Conservation (phyloP, 2,329 filamentous ascomycete genomes). For the Paecilomyces dactylethromorphus region DNA sequence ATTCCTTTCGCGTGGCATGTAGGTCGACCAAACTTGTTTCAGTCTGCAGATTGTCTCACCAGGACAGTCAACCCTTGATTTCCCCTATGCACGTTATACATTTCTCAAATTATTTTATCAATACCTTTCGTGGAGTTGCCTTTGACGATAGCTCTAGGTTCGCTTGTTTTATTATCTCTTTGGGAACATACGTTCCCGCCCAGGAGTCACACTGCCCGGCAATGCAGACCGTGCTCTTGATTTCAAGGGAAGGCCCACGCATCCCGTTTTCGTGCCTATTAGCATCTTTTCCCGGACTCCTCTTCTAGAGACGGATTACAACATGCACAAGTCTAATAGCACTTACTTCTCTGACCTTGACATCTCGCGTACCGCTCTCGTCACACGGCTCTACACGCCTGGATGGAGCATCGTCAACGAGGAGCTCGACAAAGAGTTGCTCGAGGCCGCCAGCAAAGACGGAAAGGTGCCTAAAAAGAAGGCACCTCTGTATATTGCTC, state of each 20-base stretch:
- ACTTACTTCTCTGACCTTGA: slow-evolving; percentile 88
- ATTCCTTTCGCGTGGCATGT: slow-evolving; percentile 36
- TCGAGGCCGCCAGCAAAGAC: slow-evolving; percentile 45
- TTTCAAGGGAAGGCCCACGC: slow-evolving; percentile 30
- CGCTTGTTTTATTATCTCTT: slow-evolving; percentile 55
- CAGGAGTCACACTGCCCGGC: slow-evolving; percentile 41
- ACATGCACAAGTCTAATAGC: slow-evolving; percentile 73
- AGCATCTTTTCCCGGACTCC: slow-evolving; percentile 62
- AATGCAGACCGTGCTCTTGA: slow-evolving; percentile 28
- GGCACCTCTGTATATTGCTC: slow-evolving; percentile 54
- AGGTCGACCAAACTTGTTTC: slow-evolving; percentile 10
- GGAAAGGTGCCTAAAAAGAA: slow-evolving; percentile 43
- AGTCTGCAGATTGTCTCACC: neutral
- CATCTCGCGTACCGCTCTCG: slow-evolving; percentile 71
- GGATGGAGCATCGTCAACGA: slow-evolving; percentile 49
- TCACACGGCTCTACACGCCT: slow-evolving; percentile 60
- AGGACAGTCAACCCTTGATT: neutral
- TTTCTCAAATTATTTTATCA: neutral
- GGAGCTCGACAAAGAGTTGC: slow-evolving; percentile 47
- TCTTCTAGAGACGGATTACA: slow-evolving; percentile 76
- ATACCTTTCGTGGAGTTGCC: neutral
- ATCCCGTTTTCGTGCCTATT: slow-evolving; percentile 66
- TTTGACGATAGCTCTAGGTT: slow-evolving; percentile 34
- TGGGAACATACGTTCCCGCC: slow-evolving; percentile 47
- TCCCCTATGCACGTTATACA: neutral